phyloP scores from a whole-genome alignment of 2,329 filamentous ascomycete species.

The Cladosporium sp. region DNA sequence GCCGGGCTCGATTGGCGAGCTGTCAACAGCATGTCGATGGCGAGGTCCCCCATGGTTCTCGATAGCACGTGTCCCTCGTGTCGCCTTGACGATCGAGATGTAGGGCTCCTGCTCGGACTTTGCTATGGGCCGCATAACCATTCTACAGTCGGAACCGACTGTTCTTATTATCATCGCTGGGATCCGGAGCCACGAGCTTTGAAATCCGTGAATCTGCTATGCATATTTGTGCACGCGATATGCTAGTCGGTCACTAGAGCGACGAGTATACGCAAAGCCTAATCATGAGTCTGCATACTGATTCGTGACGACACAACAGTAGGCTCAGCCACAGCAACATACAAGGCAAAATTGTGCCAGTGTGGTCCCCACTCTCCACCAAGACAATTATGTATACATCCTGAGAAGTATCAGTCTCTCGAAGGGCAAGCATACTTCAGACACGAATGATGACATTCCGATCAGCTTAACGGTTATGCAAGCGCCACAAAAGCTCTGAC shows the following conservation, averaged over 20 bases:
- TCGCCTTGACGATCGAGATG: background rate
- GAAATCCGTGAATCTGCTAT: background rate
- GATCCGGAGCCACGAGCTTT: background rate
- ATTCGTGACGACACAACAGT: no score
- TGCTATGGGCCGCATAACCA: background rate
- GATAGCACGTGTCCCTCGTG: background rate
- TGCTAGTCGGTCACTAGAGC: background rate
- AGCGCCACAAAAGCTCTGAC: background rate
- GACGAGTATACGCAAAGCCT: background rate
- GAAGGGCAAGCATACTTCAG: background rate
- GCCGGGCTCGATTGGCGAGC: slow-evolving; percentile 10
- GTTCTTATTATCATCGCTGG: background rate
- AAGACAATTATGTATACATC: background rate
- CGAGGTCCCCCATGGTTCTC: slow-evolving; percentile 5
- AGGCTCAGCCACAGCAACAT: background rate
- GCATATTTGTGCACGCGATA: background rate
- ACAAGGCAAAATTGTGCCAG: background rate
- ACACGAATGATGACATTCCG: background rate
- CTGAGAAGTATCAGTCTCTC: background rate
- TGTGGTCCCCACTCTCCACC: background rate
- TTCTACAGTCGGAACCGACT: background rate
- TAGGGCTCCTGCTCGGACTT: background rate
- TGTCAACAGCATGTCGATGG: background rate
- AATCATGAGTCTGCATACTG: background rate
- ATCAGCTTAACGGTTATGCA: background rate